Base-by-base conservation (phyloP, 2,329 filamentous ascomycete genomes). In the Microcyclospora pomicola region DNA sequence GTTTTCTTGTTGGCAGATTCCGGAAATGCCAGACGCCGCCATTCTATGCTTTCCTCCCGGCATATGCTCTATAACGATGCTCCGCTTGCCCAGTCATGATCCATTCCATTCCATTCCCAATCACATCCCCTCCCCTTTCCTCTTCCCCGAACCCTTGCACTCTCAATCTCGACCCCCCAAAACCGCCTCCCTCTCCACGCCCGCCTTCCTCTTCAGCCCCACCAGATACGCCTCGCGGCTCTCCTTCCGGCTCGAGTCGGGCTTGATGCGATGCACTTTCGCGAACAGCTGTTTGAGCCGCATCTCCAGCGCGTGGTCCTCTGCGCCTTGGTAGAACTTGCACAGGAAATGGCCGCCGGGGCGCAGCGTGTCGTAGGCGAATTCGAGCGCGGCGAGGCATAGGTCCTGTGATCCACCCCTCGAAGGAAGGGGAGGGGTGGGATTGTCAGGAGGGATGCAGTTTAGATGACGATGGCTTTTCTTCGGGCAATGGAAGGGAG, bases 251-350 rank as follows among this genome's bases (percentile, higher is more conserved):
- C 88, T 96, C 6, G 86, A 82, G 39, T 92, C 82, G 1, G 92
- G 91, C 60, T 98, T 98, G 59, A 93, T 82, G 42, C 87, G 72
- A 51, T 81, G 69, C 2, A 98, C 91, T 49, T 75, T 82, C 13
- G 67, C 63, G 56, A 98, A 98, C 50, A 94, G 64, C 35, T 70
- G 74, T 56, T 74, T 83, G 31, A 98, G 66, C 49, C 75, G 74
- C 43, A 63, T 68, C 63, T 95, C 85, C 9, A 98, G 62, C 1
- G 65, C 67, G 61, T 82, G 87, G 54, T 96, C 88, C 59, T 95
- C 87, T 5, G 70, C 59, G 3, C 91, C 91, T 59, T 93, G 84
- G 59, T 96, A 98, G 61, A 93, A 98, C 61, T 98, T 98, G 72
- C 88, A 95, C 33, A 98, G 73, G 51, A 98, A 94, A 58, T 93